Evolutionary conservation across 2,329 filamentous ascomycete genomes (phyloP), one percentile per base, ranked within the genome.

Genomic region (Sclerotinia minor): DNA sequence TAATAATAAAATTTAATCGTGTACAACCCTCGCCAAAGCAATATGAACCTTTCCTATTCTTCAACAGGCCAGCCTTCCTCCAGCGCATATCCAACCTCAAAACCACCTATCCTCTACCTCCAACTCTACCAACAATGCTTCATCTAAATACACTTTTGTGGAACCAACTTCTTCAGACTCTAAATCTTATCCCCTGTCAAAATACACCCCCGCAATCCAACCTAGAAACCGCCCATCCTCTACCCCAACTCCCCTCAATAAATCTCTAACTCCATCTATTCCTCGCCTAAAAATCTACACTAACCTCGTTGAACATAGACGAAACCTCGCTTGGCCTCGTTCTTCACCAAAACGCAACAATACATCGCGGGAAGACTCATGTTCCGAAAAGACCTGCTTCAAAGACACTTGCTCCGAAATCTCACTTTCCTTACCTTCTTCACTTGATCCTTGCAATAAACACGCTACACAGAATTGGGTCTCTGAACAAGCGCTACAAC

Each of bases 311-410:
- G 13, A 7, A 35, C 2, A 19, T 9, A 35, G 44, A 8, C 21
- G 1, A 17, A n/a, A 19, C 11, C 26, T 15, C n/a, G 1, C 2
- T n/a, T 3, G 5, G 6, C 17, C 1, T 8, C 4, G 9, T 9
- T 35, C 41, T 1, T 47, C 19, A 3, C 32, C 11, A n/a, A 47
- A 6, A 47, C 24, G 13, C 19, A 17, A 3, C 9, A 29, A 53
- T 29, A 2, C 17, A 53, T 2, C 5, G 4, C 6, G 2, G 17
- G n/a, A 45, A 26, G 19, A 32, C 41, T 24, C 26, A 15, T 47
- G 11, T 13, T n/a, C 9, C 32, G 15, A 26, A 47, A 11, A 47
- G 26, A 35, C 19, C 26, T 61, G 44, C 21, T 49, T 21, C n/a
- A 5, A 60, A 38, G 35, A 38, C 35, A 11, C 8, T 13, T 38